Conservation (phyloP, 2,329 filamentous ascomycete species). For the Fusarium irregulare region DNA sequence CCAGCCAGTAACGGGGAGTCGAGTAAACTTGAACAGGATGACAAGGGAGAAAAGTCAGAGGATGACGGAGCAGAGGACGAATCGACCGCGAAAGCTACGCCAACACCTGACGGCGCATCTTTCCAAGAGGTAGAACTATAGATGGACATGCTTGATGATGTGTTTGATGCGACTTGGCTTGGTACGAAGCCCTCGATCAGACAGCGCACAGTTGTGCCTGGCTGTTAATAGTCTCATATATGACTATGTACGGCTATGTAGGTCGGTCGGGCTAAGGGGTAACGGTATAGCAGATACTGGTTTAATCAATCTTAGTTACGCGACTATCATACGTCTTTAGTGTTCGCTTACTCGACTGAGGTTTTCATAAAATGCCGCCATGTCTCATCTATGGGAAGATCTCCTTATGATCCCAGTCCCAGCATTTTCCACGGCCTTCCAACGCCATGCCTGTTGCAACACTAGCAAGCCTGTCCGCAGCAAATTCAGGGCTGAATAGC, state of each 20-base stretch:
- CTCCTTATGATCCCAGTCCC: constrained; percentile 76
- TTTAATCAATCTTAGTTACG: constrained; percentile 35
- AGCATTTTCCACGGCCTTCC: constrained; percentile 70
- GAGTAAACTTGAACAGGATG: constrained; percentile 48
- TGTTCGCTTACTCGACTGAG: not conserved
- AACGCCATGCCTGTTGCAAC: constrained; percentile 64
- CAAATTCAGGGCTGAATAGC: constrained; percentile 74
- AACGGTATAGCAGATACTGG: constrained; percentile 35
- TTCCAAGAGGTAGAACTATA: constrained; percentile 73
- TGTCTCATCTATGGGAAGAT: constrained; percentile 33
- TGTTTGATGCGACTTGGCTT: constrained; percentile 6
- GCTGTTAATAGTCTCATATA: constrained; percentile 10
- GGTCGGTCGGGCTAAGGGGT: constrained; percentile 24
- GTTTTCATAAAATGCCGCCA: not conserved
- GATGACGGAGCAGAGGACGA: constrained; percentile 49
- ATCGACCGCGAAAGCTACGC: constrained; percentile 54
- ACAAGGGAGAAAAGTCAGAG: constrained; percentile 49
- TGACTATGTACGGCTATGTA: constrained; percentile 28
- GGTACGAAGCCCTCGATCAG: constrained; percentile 10
- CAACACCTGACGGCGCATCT: constrained; percentile 67
- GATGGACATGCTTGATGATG: constrained; percentile 13
- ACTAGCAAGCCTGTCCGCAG: constrained; percentile 71
- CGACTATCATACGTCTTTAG: not conserved
- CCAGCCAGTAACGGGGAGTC: constrained; percentile 51
- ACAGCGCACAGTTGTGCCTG: constrained; percentile 10